phyloP scores from a whole-genome alignment of 192 early-diverging fungal species.

The Phlyctochytrium bullatum region DNA sequence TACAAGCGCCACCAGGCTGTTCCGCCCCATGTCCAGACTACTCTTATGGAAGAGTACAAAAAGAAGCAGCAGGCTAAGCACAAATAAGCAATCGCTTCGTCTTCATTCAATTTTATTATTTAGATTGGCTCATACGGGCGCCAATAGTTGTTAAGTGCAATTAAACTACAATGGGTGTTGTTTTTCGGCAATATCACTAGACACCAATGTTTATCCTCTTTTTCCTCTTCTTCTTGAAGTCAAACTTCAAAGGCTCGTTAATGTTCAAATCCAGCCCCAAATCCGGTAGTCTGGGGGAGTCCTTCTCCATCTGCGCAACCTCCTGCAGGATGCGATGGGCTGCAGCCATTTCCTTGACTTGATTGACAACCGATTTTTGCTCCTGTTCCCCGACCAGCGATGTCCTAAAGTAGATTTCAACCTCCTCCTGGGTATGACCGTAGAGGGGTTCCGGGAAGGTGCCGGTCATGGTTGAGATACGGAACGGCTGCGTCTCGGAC shows the following conservation, averaged over 20 bases:
- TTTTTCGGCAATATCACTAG: neutral
- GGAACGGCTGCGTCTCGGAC: constrained; percentile 7
- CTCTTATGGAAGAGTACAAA: constrained; percentile 84
- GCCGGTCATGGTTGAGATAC: constrained; percentile 5
- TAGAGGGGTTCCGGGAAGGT: constrained; percentile 27
- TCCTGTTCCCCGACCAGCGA: constrained; percentile 43
- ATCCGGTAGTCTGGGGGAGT: constrained; percentile 12
- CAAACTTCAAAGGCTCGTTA: neutral
- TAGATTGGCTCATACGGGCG: no score
- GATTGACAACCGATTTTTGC: constrained; percentile 41
- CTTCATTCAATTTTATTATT: no score
- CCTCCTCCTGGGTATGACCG: constrained; percentile 27
- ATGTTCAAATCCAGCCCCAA: constrained; percentile 5
- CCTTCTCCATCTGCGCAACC: constrained; percentile 34
- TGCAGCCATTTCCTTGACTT: constrained; percentile 39
- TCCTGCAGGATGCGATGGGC: constrained; percentile 35
- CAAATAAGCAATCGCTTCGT: no score
- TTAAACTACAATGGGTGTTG: no score
- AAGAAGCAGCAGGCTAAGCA: constrained; percentile 41
- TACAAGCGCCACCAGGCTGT: constrained; percentile 84
- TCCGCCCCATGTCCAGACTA: constrained; percentile 70
- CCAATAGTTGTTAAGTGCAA: no score
- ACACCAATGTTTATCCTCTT: neutral
- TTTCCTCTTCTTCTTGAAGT: neutral
- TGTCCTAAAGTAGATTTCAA: constrained; percentile 36